Evolutionary conservation across 495 filamentous ascomycete genomes (phyloP).

Genomic region (Penicillium flavigenum): DNA sequence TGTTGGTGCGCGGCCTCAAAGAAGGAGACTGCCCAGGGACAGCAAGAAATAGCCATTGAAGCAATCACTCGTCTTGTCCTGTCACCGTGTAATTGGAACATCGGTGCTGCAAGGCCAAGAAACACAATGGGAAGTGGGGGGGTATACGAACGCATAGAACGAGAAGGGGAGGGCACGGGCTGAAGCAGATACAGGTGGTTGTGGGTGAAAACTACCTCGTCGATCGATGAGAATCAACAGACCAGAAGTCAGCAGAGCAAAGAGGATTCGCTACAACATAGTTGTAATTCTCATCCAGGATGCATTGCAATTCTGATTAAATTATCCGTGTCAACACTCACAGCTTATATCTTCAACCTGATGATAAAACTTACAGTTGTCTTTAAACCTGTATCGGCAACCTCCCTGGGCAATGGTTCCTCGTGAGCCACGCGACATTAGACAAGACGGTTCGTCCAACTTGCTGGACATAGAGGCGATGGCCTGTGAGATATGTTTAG

Average conservation of each 20-base stretch:
- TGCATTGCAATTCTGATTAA: not conserved
- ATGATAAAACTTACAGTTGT: not conserved
- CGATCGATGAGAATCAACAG: not conserved
- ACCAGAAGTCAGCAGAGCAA: not conserved
- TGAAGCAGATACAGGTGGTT: not conserved
- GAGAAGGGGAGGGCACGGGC: not conserved
- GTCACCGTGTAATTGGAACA: slow-evolving; percentile 6
- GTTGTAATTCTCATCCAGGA: not conserved
- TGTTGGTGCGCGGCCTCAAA: not conserved
- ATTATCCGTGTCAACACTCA: not conserved
- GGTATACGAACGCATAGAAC: not conserved
- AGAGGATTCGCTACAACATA: not conserved
- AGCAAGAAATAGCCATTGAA: not conserved
- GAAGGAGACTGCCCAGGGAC: not conserved
- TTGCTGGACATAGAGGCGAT: slow-evolving; percentile 81
- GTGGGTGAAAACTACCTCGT: not conserved
- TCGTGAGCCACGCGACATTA: slow-evolving; percentile 72
- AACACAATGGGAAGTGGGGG: not conserved
- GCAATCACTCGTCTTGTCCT: not conserved
- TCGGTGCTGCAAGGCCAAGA: not conserved
- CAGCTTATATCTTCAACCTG: not conserved
- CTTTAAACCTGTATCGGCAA: slow-evolving; percentile 13
- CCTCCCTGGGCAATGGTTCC: slow-evolving; percentile 46
- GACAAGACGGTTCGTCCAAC: slow-evolving; percentile 66
- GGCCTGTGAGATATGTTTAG: slow-evolving; percentile 49